These are phyloP conservation scores for Asterionellopsis glacialis DNA, from an alignment of 108 stramenopile species.

Conservation along the genomic window DNA sequence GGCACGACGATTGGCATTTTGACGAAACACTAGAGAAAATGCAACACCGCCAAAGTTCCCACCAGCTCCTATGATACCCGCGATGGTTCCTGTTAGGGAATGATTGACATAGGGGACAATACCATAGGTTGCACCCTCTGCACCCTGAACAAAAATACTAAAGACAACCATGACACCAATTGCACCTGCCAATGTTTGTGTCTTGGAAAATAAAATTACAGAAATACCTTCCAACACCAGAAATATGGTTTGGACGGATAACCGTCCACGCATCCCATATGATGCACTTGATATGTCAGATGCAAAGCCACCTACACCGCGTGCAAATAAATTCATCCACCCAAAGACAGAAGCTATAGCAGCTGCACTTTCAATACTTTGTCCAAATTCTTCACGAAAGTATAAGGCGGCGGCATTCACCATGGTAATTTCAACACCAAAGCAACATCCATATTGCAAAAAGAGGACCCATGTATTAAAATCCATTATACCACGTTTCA, in stretches of 20 bases:
- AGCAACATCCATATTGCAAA: constrained; percentile 84
- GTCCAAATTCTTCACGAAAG: constrained; percentile 73
- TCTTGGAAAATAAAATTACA: constrained; percentile 53
- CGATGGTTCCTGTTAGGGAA: constrained; percentile 56
- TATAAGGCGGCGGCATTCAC: constrained; percentile 72
- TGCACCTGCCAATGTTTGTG: constrained; percentile 44
- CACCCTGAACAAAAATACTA: constrained; percentile 72
- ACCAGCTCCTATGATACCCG: constrained; percentile 80
- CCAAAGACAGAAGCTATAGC: constrained; percentile 76
- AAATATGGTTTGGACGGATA: constrained; percentile 39
- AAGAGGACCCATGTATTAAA: constrained; percentile 75
- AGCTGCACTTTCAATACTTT: constrained; percentile 67
- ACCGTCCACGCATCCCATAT: constrained; percentile 72
- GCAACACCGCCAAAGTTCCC: constrained; percentile 58
- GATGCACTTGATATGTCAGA: constrained; percentile 50
- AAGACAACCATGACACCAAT: constrained; percentile 60
- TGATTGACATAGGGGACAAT: constrained; percentile 81
- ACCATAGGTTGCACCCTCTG: constrained; percentile 70
- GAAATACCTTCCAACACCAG: constrained; percentile 62
- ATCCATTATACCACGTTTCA: constrained; percentile 33
- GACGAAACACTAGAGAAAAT: constrained; percentile 40
- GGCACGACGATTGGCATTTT: constrained; percentile 11
- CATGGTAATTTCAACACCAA: constrained; percentile 83
- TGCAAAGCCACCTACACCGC: constrained; percentile 61
- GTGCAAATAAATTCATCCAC: constrained; percentile 74